Evolutionary conservation across 2,329 filamentous ascomycete genomes (phyloP), one percentile per base, ranked within the genome.

Genomic region (Alternaria dauci): DNA sequence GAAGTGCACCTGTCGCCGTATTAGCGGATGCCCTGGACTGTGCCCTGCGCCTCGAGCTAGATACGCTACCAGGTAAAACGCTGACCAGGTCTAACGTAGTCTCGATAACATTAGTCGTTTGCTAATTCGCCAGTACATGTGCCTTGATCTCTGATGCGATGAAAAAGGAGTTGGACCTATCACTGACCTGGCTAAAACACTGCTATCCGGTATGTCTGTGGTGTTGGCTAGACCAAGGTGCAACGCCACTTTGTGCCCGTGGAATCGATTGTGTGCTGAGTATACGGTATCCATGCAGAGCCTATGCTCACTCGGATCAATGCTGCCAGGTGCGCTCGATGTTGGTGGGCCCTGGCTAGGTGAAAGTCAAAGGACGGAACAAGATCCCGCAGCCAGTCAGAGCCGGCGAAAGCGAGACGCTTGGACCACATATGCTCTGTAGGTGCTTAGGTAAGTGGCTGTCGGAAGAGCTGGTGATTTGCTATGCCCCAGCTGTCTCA

Each of bases 71-170:
- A 32, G 46, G 32, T 30, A 46, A 53, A 46, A 28, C 36, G 41
- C 18, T 38, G 39, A n/a, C 34, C 20, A 46, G 20, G 34, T 34
- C 41, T 18, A 47, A 36, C 25, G 47, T 30, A 48, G 47, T 44
- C 38, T 60, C n/a, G 58, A 60, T 36, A 57, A 36, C 36, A 57
- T 52, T 57, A 57, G 58, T 57, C 58, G 52, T 52, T 57, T 44
- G 41, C 50, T 26, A 39, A 57, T 52, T 57, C 38, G 34, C 55
- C 34, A 39, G 38, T 52, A 28, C 25, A 42, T 34, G 47, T 58
- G 54, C 42, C 20, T 32, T 46, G 6, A 9, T 43, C 42, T 52
- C 54, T 61, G 36, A 53, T 36, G 47, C 51, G 47, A 23, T 42
- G 53, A 18, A 57, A 57, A 47, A 25, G 52, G 28, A 48, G 42